Evolutionary conservation across 352 stramenopile species (phyloP).

Genomic region (Pythium diclinum): DNA sequence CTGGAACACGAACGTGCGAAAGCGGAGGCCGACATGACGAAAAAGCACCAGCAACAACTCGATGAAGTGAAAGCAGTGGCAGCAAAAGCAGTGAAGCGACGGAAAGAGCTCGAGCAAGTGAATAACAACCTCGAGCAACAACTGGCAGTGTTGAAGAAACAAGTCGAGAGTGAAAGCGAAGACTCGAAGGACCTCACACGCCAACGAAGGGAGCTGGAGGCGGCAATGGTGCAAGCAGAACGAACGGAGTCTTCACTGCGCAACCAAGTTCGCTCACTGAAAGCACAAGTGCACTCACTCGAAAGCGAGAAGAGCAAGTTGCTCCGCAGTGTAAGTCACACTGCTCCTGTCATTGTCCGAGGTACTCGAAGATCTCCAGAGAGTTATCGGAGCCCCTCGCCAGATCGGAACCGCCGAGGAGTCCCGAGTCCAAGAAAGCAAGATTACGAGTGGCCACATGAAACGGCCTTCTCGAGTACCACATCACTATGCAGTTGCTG

Average conservation of each 20-base stretch:
- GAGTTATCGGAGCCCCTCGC: not conserved
- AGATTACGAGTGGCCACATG: not conserved
- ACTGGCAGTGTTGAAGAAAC: conserved; percentile 14
- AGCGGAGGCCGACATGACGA: conserved; percentile 24
- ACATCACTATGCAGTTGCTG: not conserved
- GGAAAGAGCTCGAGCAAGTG: conserved; percentile 23
- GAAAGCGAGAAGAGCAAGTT: conserved; percentile 30
- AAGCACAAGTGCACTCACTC: conserved; percentile 21
- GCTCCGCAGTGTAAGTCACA: not conserved
- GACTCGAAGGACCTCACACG: conserved; percentile 12
- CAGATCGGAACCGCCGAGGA: not conserved
- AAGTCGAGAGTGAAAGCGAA: conserved; percentile 22
- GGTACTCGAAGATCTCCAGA: too few species aligned
- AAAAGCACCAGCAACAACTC: conserved; percentile 27
- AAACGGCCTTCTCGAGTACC: not conserved
- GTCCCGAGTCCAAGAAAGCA: not conserved
- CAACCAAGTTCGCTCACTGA: conserved; percentile 26
- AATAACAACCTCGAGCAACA: conserved; percentile 27
- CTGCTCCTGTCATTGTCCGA: conserved; percentile 1
- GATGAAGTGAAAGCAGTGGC: conserved; percentile 27
- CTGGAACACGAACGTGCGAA: conserved; percentile 34
- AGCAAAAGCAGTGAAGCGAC: conserved; percentile 29
- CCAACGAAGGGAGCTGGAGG: conserved; percentile 25
- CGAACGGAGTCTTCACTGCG: conserved; percentile 33
- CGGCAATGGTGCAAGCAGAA: conserved; percentile 29